Base-by-base conservation (phyloP, 345 rosid species). In the Turnera subulata region DNA sequence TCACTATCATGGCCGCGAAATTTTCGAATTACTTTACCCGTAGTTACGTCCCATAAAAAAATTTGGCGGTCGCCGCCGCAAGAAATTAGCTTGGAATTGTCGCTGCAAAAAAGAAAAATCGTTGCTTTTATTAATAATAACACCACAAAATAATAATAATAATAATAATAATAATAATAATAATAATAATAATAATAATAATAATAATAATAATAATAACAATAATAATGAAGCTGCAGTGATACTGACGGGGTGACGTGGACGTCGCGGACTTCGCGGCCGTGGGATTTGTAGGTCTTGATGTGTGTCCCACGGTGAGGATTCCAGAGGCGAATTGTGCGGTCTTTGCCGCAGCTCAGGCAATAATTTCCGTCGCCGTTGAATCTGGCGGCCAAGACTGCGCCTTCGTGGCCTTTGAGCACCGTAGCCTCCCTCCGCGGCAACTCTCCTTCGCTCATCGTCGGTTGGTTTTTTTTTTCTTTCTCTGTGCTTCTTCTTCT, bases 291-390 rank as follows among this genome's bases (percentile, higher is more conserved):
- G 78, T 93, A 93, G 75, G 99, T 89, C 70, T 89, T 93, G 64
- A 89, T 85, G 71, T 83, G 82, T 68, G 87, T 79, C 42, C 97
- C 95, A 15, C 95, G 94, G 87, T 93, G 97, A 12, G 99, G 99
- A 47, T 93, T 89, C 99, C 99, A 89, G 12, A 93, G 84, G 47
- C 97, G 97, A 50, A 89, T 87, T n/a, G 97, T 89, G 16, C 99
- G 92, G 76, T 93, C 96, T 72, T 93, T 93, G 23, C 96, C 96
- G 64, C 97, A 82, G 61, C 88, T 82, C 20, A 93, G 89, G 62
- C 97, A 86, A 67, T 89, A 93, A 73, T 93, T 89, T 0, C 97
- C 96, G 59, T 93, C 99, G 7, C 69, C 84, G 74, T 87, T 89
- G 83, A 89, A 93, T 52, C 99, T 78, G 17, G 69, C 69, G 0